These are phyloP conservation scores for Euphorbia corollata DNA, from an alignment of 441 rosid species.

Conservation along the genomic window DNA sequence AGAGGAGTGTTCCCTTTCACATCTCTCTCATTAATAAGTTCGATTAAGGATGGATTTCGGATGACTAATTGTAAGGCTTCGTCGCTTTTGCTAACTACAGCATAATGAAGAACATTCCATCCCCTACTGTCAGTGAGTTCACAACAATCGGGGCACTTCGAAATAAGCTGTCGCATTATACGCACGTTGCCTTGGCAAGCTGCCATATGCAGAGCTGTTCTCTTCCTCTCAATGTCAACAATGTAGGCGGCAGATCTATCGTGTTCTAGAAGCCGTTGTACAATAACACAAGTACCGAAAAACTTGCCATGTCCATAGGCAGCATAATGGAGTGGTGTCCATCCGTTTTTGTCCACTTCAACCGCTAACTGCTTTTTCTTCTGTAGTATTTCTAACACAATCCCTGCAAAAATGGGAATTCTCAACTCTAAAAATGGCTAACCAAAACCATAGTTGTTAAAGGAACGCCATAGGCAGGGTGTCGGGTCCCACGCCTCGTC, in stretches of 20 bases:
- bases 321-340: conserved; percentile 28
- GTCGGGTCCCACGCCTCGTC: too few species aligned
- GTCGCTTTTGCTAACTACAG: neutral
- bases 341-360: conserved; percentile 13
- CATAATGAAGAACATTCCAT: conserved; percentile 20
- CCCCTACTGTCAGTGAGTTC: conserved; percentile 6
- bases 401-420: neutral
- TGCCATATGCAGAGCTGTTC: conserved; percentile 23
- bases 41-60: neutral
- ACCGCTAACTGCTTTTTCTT: neutral
- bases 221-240: conserved; percentile 6
- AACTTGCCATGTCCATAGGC: conserved; percentile 5
- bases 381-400: neutral
- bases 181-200: conserved; percentile 7
- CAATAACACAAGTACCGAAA: neutral
- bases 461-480: too few species aligned
- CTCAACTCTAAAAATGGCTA: too few species aligned
- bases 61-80: neutral
- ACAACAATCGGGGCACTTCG: conserved; percentile 6
- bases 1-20: conserved; percentile 10
- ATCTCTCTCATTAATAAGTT: conserved; percentile 15
- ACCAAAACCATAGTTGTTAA: too few species aligned
- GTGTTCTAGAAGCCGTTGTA: neutral
- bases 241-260: conserved; percentile 9
- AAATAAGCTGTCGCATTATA: neutral